Evolutionary conservation across 1,284 basidiomycete genomes (phyloP).

Genomic region (Ceratobasidium sp.): DNA sequence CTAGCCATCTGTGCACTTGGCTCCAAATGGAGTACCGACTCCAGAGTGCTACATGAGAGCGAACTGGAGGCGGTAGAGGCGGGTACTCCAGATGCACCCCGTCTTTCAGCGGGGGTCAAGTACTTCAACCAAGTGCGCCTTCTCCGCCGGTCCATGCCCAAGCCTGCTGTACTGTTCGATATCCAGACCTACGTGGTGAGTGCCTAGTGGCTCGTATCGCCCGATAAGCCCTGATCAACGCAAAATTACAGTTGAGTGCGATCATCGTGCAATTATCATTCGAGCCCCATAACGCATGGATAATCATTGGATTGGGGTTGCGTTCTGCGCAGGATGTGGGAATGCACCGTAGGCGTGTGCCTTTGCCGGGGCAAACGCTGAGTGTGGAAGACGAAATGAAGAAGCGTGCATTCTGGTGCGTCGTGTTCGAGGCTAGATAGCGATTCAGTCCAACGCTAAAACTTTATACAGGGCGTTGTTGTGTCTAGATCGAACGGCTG

Average conservation of each 20-base stretch:
- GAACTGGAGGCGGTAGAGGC: slow-evolving; percentile 16
- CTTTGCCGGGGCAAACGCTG: slow-evolving; percentile 49
- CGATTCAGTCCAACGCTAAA: neutral
- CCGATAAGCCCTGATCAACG: slow-evolving; percentile 54
- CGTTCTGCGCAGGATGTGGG: slow-evolving; percentile 61
- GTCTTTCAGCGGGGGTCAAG: slow-evolving; percentile 54
- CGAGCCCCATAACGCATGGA: slow-evolving; percentile 58
- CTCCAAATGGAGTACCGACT: slow-evolving; percentile 61
- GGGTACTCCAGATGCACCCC: slow-evolving; percentile 52
- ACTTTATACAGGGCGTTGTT: neutral
- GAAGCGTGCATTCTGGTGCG: slow-evolving; percentile 65
- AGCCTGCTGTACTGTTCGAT: slow-evolving; percentile 56
- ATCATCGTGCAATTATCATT: slow-evolving; percentile 55
- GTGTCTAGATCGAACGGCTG: slow-evolving; percentile 5
- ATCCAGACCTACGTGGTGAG: slow-evolving; percentile 59
- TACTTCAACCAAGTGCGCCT: slow-evolving; percentile 55
- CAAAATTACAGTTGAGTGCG: slow-evolving; percentile 57
- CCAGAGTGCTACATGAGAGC: slow-evolving; percentile 58
- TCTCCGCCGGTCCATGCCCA: slow-evolving; percentile 53
- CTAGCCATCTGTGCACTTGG: slow-evolving; percentile 64
- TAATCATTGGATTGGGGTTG: slow-evolving; percentile 60
- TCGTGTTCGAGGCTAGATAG: neutral
- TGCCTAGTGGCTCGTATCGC: slow-evolving; percentile 18
- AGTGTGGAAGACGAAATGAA: slow-evolving; percentile 61
- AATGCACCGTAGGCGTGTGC: slow-evolving; percentile 56